phyloP scores from a whole-genome alignment of 331 rosid species.

The Prunus yedoensis region DNA sequence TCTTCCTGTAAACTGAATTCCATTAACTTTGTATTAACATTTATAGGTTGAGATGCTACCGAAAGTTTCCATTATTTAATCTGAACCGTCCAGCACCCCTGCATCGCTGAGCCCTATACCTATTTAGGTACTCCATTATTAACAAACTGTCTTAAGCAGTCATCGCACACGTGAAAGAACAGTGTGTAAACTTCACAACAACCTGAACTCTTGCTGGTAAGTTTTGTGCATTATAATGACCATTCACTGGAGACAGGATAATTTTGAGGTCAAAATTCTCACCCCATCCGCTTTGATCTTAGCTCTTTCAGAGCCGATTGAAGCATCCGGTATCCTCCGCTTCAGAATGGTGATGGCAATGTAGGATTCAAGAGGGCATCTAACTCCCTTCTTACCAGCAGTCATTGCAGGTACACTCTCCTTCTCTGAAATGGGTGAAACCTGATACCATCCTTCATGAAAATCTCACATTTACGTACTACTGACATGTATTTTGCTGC shows the following conservation, averaged over 20 bases:
- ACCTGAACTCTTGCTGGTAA: background rate
- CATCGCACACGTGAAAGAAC: background rate
- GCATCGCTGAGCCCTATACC: too few relatives aligned
- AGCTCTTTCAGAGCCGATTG: background rate
- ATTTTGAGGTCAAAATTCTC: background rate
- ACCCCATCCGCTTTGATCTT: background rate
- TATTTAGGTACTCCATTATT: too few relatives aligned
- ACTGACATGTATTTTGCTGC: constrained; percentile 62
- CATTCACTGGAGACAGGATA: background rate
- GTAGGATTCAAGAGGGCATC: too few relatives aligned
- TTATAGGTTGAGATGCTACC: background rate
- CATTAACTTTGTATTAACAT: background rate
- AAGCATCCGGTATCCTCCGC: too few relatives aligned
- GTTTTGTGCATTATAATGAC: background rate
- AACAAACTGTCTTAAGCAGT: background rate
- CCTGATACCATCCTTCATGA: constrained; percentile 50
- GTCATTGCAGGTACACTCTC: constrained; percentile 67
- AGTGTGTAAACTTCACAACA: background rate
- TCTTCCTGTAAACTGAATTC: background rate
- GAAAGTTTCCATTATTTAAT: background rate
- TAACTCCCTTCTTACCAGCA: constrained; percentile 36
- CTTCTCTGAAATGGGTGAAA: constrained; percentile 64
- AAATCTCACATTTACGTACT: constrained; percentile 44
- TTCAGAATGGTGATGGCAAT: too few relatives aligned
- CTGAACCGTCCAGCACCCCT: background rate